Conservation (phyloP, 202 grass and related monocot genomes). For the Bolboschoenoplectus hybrid region DNA sequence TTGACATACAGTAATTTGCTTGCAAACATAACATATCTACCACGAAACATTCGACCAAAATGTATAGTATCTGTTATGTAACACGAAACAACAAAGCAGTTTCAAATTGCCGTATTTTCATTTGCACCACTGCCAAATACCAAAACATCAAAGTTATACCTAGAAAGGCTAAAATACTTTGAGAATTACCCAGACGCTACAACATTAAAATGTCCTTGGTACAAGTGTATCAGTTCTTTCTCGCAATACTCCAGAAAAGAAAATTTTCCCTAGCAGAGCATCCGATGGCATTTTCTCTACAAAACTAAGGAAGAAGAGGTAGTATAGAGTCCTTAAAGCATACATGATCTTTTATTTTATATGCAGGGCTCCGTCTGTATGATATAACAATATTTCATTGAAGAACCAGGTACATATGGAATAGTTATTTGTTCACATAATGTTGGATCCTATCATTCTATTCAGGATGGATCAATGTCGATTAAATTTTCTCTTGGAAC, state of each 20-base stretch:
- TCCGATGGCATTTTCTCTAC: neutral
- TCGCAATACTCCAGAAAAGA: neutral
- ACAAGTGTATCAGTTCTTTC: neutral
- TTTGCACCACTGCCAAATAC: neutral
- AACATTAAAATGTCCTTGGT: neutral
- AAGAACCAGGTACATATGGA: neutral
- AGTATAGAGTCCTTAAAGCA: neutral
- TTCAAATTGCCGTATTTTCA: conserved; percentile 14
- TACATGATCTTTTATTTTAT: neutral
- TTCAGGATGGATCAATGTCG: too few relatives aligned
- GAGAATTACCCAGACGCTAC: neutral
- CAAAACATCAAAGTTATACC: conserved; percentile 5
- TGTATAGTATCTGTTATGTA: conserved; percentile 19
- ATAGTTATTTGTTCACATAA: conserved; percentile 12
- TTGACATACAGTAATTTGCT: conserved; percentile 15
- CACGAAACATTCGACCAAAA: conserved; percentile 1
- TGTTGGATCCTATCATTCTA: neutral
- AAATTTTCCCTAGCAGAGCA: neutral
- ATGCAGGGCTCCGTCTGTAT: neutral
- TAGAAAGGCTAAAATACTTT: neutral
- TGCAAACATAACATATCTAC: conserved; percentile 18
- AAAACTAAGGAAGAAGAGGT: conserved; percentile 4
- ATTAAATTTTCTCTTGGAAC: neutral
- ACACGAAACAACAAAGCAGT: conserved; percentile 32
- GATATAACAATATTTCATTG: conserved; percentile 2